phyloP scores from a whole-genome alignment of 228 moss, liverwort and hornwort genomes.

The Sphagnum magellanicum region DNA sequence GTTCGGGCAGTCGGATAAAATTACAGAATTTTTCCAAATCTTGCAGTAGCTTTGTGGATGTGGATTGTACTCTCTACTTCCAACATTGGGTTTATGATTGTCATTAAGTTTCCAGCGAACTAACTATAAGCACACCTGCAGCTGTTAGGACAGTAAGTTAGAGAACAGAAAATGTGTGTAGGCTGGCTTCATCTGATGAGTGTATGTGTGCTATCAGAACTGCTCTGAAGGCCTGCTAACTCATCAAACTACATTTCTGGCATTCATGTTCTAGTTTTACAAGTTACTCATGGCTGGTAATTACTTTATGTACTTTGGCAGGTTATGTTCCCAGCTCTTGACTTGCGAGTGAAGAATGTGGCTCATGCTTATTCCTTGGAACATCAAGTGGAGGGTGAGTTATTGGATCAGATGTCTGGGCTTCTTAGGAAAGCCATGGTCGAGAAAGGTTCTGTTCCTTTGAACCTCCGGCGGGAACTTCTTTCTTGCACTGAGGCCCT shows the following conservation, averaged over 20 bases:
- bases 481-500: slow-evolving; percentile 91
- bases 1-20: too few relatives aligned
- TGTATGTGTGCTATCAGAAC: neutral
- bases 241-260: neutral
- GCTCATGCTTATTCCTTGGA: slow-evolving; percentile 90
- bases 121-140: neutral
- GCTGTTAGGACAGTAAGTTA: neutral
- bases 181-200: neutral
- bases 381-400: slow-evolving; percentile 77
- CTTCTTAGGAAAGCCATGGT: slow-evolving; percentile 63
- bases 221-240: too few relatives aligned
- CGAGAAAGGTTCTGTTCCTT: slow-evolving; percentile 64
- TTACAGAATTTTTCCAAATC: too few relatives aligned
- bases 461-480: slow-evolving; percentile 75
- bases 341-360: slow-evolving; percentile 95
- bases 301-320: slow-evolving; percentile 13
- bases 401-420: slow-evolving; percentile 88
- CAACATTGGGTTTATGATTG: too few relatives aligned
- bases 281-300: neutral
- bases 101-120: too few relatives aligned
- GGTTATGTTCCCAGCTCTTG: slow-evolving; percentile 94
- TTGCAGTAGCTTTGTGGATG: too few relatives aligned
- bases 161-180: neutral
- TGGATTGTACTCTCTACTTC: too few relatives aligned
- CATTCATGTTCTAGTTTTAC: neutral